Evolutionary conservation across 2,329 filamentous ascomycete genomes (phyloP).

Genomic region (Fusarium equiseti): DNA sequence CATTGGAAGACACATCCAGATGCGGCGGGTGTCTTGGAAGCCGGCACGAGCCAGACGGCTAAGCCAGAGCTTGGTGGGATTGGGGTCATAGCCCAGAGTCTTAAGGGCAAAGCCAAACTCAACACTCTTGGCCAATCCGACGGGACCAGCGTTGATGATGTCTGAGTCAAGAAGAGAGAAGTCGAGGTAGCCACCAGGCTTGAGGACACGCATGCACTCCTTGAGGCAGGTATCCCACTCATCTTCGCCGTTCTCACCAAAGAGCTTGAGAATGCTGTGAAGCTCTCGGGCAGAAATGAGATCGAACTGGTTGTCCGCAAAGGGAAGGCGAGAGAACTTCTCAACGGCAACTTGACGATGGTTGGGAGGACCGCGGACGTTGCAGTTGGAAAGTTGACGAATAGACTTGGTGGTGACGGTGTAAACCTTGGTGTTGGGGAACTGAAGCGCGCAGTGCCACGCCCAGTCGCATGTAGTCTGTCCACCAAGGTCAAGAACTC

Average conservation of each 20-base stretch:
- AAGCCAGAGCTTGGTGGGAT: conserved; percentile 85
- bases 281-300: conserved; percentile 90
- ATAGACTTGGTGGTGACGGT: conserved; percentile 83
- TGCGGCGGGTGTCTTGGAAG: conserved; percentile 83
- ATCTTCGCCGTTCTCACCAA: conserved; percentile 75
- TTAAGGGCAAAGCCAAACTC: conserved; percentile 93
- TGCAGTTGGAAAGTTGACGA: conserved; percentile 77
- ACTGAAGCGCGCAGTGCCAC: conserved; percentile 90
- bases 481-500: conserved; percentile 88
- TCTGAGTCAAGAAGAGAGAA: conserved; percentile 92
- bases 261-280: conserved; percentile 83
- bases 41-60: conserved; percentile 78
- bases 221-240: conserved; percentile 88
- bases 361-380: conserved; percentile 86
- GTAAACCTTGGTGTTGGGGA: conserved; percentile 86
- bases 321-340: conserved; percentile 83
- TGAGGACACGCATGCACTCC: conserved; percentile 91
- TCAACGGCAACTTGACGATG: conserved; percentile 86
- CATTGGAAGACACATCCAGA: conserved; percentile 91
- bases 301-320: conserved; percentile 88
- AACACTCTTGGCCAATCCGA: conserved; percentile 84
- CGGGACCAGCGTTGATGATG: conserved; percentile 84
- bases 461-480: conserved; percentile 92
- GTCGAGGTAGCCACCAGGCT: conserved; percentile 92
- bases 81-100: conserved; percentile 89